Conservation (phyloP, 768 basidiomycete species). For the Mrakia gelida region DNA sequence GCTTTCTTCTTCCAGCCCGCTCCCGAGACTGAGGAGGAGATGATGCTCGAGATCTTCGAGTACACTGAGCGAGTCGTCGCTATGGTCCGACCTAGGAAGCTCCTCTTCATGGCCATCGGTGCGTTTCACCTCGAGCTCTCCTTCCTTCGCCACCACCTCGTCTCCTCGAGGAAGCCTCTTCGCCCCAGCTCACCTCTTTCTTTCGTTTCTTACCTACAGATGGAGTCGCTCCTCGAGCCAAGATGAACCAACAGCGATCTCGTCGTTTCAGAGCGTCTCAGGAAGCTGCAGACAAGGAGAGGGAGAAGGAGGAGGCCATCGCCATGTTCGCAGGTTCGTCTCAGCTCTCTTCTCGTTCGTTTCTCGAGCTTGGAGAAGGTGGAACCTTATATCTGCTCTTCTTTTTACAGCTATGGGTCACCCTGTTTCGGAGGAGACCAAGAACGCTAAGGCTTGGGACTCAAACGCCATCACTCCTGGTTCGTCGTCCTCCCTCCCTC, state of each 20-base stretch:
- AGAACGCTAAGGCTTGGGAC: constrained; percentile 85
- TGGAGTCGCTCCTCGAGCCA: constrained; percentile 94
- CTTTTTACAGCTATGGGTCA: constrained; percentile 79
- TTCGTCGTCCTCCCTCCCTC: constrained; percentile 30
- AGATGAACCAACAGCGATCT: constrained; percentile 99
- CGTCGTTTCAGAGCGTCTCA: constrained; percentile 91
- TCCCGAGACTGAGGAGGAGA: constrained; percentile 95
- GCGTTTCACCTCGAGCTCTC: constrained; percentile 37
- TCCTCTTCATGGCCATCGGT: constrained; percentile 99
- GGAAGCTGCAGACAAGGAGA: constrained; percentile 90
- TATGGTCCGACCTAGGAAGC: constrained; percentile 89
- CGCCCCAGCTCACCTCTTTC: not conserved
- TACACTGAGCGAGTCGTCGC: constrained; percentile 97
- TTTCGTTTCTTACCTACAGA: constrained; percentile 51
- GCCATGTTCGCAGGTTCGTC: constrained; percentile 74
- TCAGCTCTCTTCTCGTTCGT: not conserved
- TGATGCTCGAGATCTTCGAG: constrained; percentile 96
- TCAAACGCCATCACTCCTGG: constrained; percentile 98
- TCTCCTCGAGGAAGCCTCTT: too few relatives aligned
- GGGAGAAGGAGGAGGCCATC: constrained; percentile 75
- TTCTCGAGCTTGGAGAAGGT: not conserved
- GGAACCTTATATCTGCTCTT: not conserved
- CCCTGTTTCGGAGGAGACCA: constrained; percentile 65
- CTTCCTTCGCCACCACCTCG: not conserved
- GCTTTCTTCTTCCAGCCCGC: constrained; percentile 58